Base-by-base conservation (phyloP, 2,329 filamentous ascomycete genomes). In the Fusarium succisae region DNA sequence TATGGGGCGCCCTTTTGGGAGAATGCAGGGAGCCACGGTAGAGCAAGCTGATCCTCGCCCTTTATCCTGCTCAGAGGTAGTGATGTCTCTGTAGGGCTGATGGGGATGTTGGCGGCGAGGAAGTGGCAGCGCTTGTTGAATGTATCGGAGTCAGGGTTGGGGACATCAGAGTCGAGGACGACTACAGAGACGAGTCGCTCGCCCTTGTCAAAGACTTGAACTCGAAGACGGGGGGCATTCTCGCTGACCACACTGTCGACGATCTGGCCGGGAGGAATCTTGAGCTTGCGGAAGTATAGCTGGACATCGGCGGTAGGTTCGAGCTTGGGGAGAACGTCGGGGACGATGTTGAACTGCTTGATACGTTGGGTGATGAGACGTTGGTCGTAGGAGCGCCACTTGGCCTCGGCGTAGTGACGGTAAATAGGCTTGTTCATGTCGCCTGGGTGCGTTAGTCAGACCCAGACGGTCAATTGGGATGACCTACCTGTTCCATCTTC, bases 341-440 rank as follows among this genome's bases (percentile, higher is more conserved):
- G 96, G 12, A 97, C 89, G 64, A 99, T 91, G 79, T 91, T 89
- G 87, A 98, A 93, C 82, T 98, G 94, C 55, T 89, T 86, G 79
- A 98, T 92, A 80, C 96, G 93, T 86, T 99, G 96, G 72, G 91
- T 87, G 73, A 97, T 89, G 72, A 98, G 85, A 77, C 91, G 90
- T 77, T 92, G 91, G 80, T 94, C 92, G 85, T 96, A 95, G 73
- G 91, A 87, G 77, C 92, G 91, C 96, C 96, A 99, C 86, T 97
- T 95, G 78, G 89, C 86, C 80, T 98, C 90, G 69, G 96, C 94
- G 57, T 98, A 92, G 83, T 93, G 90, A 74, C 96, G 93, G 86
- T 99, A 99, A 80, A 99, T 95, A 72, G 96, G 96, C 83, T 97
- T 97, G 86, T 90, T 92, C 94, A 98, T 96, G 83, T 98, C 95